Base-by-base conservation (phyloP, 2,329 filamentous ascomycete species). In the Aspergillus carbonarius region DNA sequence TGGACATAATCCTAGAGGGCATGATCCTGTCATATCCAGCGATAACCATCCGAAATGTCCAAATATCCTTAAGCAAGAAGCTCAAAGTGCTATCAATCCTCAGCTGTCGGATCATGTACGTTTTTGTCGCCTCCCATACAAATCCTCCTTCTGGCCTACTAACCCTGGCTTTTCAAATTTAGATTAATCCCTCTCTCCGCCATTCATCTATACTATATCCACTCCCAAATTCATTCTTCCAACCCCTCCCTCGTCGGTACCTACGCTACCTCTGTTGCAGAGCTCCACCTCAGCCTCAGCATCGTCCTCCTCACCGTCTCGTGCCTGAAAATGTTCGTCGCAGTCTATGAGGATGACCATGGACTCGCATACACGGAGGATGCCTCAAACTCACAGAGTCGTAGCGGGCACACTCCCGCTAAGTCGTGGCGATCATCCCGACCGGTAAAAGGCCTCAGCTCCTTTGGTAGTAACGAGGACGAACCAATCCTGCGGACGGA, bases 311-410 rank as follows among this genome's bases (percentile, higher is more conserved):
- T 75, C 15, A 78, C 75, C 0, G 72, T 76, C 8, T 77, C 78
- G 0, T 78, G 76, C 52, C 70, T 81, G 17, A 75, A 77, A 42
- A 76, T 78, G 2, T 81, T 81, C 55, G 72, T 80, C 63, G 68
- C 72, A 3, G 77, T 66, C 5, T 72, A 71, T 18, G 65, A 69
- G 13, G 69, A 69, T 15, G 63, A 67, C 7, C 47, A 68, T 18
- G 66, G 67, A 7, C 34, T 69, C 1, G 65, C 67, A 5, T 68
- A 68, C 37, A 69, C 67, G 4, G 66, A 67, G 27, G 60, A 63
- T 12, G 40, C 39, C 0, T 64, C 64, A 0, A 60, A 60, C 4
- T 54, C 58, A 1, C 53, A 54, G 13, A 60, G 47, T 40, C 57
- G 39, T 6, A 35, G 47, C 32, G 55, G 47, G 9, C 39, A 27